Evolutionary conservation across 192 early-diverging fungal genomes (phyloP), one percentile per base, ranked within the genome.

Genomic region (Podochytrium sp.): DNA sequence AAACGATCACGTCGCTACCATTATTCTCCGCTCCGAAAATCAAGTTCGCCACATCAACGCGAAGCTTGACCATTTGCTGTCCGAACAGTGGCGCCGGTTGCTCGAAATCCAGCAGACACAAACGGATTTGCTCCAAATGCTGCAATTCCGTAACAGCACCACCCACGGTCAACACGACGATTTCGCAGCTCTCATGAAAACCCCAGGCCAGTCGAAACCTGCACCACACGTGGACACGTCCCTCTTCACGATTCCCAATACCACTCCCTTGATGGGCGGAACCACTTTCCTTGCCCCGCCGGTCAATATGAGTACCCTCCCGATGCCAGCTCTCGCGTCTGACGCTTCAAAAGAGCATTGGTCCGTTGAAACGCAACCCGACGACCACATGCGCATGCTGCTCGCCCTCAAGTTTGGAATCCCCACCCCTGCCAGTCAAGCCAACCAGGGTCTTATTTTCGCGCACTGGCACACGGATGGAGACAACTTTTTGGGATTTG

Each of bases 41-140:
- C 80, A 78, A 61, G 73, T 79, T 2, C 74, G 80, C 1, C 83
- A 81, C 63, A 68, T 84, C 16, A 76, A 84, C 42, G 80, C 80
- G 27, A 84, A 84, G 61, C 16, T 84, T 34, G 83, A 84, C 52
- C 78, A 84, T 76, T 73, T 84, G 37, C 39, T 81, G 27, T 23
- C 10, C 20, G 52, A 79, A 41, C 83, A 84, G 61, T 84, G 83
- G 83, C 75, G 75, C 33, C 53, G 83, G 20, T 57, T 84, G 3
- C 73, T 84, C 5, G 83, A 84, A 68, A 84, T 84, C 33, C 83
- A 84, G 47, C 72, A 84, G 56, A 79, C 79, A 32, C 79, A 84
- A 61, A 78, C 57, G 12, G 72, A 81, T 49, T 60, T 81, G 37
- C 61, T 84, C n/a, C 66, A 80, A 33, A 74, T 42, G 30, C 75